Base-by-base conservation (phyloP, 2,329 filamentous ascomycete species). In the Cadophora malorum region DNA sequence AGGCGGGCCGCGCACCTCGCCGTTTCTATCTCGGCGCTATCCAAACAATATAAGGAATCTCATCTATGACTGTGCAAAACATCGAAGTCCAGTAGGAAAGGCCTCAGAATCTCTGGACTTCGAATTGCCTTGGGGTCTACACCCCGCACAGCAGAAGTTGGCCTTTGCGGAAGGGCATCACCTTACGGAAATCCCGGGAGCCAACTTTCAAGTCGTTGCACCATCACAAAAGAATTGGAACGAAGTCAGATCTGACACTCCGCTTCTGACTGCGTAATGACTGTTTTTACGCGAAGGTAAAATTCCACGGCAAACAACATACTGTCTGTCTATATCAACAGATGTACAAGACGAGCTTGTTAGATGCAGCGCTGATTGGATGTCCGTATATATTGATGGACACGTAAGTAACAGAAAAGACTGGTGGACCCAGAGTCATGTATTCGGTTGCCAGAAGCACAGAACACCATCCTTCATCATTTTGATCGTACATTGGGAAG, bases 1-100 rank as follows among this genome's bases (percentile, higher is more conserved):
- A 49, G 45, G 45, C 52, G 52, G 52, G 28, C 52, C 52, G 52
- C 52, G 52, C 52, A 55, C 52, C 52, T 55, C 52, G 25, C 28
- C n/a, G 19, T 45, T 14, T 45, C 14, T 6, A 12, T 5, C 12
- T 45, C 41, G 14, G 4, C 16, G 12, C 35, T 38, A 45, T 19
- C 41, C 6, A 5, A 14, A 45, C 41, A 49, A 49, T 49, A n/a
- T 1, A 49, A 8, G 45, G 21, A 21, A 49, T 21, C 21, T 49
- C 19, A 49, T 38, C 19, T 9, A n/a, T 49, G 19, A 45, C 6
- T 19, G 16, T 28, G 28, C 5, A 28, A 28, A 28, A 28, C 28
- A 28, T 28, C 28, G 28, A 28, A 28, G 28, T 28, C 28, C 28
- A 28, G 28, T 28, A 28, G 28, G 5, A 28, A 5, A 28, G 28